Base-by-base conservation (phyloP, 75 land plant species). In the Chamaecyparis obtusa region DNA sequence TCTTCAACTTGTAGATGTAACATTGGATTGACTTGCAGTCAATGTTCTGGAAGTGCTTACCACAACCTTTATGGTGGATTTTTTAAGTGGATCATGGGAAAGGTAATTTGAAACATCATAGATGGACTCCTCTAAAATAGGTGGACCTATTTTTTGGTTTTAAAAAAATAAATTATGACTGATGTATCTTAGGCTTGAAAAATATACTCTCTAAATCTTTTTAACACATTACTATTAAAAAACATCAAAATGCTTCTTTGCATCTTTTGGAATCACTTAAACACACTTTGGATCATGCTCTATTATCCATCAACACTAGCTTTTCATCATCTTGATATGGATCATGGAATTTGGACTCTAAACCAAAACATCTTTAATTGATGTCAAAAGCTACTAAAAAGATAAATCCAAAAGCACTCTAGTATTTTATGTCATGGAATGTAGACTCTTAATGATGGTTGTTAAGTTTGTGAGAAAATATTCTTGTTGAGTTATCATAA, bases 21-120 rank as follows among this genome's bases (percentile, higher is more conserved):
- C 39, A 43, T 80, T 80, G 49, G 49, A 41, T 43, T 27, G 30
- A 87, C 49, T 19, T 88, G 88, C 91, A 94, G 99, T 87, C 97
- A 94, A 89, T 99, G 99, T 69, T 98, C 99, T 81, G 99, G 99
- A 48, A 98, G 99, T 93, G 99, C 99, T 56, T 98, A 99, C 89
- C 99, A 99, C 43, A 98, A 99, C 87, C 87, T 98, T 64, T 95
- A 92, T 90, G 99, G 99, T 87, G 99, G 99, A 85, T 96, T 94
- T 89, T 99, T 98, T 84, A 96, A 98, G 87, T 98, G 99, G 99
- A 81, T 87, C 39, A 98, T 96, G 99, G 99, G 99, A 88, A 94
- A 95, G 87, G 99, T 98, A 91, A 44, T 91, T 55, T 77, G 30
- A 4, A 80, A 44, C 83, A 80, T 80, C 13, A 13, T 44, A 27